These are phyloP conservation scores for Wickerhamiella kazuoi DNA, from an alignment of 805 yeast species.

Conservation along the genomic window DNA sequence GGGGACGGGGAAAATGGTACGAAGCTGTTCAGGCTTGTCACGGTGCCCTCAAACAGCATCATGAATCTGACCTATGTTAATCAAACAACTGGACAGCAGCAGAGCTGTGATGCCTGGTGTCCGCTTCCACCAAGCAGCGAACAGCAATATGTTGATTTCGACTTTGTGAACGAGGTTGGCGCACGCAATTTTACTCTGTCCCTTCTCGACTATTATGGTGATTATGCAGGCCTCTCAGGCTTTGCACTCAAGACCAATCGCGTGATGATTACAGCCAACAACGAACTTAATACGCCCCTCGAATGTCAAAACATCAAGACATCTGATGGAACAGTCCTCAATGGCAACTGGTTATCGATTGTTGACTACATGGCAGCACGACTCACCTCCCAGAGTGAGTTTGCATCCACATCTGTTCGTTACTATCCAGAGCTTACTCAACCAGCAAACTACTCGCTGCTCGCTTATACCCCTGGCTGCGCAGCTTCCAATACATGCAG, in stretches of 20 bases:
- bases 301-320: constrained; percentile 30
- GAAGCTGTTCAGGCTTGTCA: constrained; percentile 49
- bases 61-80: constrained; percentile 82
- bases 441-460: constrained; percentile 58
- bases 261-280: constrained; percentile 53
- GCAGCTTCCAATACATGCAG: constrained; percentile 44
- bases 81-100: constrained; percentile 40
- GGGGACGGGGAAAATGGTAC: constrained; percentile 31
- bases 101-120: constrained; percentile 76
- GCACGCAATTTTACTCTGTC: constrained; percentile 46
- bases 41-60: constrained; percentile 69
- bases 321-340: constrained; percentile 20
- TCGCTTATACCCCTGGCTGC: constrained; percentile 82
- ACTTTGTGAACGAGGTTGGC: constrained; percentile 50
- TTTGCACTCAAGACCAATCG: constrained; percentile 46
- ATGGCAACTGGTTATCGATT: constrained; percentile 16
- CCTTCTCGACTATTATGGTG: constrained; percentile 51
- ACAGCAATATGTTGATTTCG: constrained; percentile 60
- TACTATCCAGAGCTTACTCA: constrained; percentile 53
- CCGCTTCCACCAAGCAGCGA: constrained; percentile 34
- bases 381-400: constrained; percentile 17
- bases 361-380: constrained; percentile 16
- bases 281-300: constrained; percentile 45
- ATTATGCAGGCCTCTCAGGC: constrained; percentile 51
- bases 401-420: constrained; percentile 25